These are phyloP conservation scores for Paecilomyces fulvus DNA, from an alignment of 2,329 filamentous ascomycete genomes.

Conservation along the genomic window DNA sequence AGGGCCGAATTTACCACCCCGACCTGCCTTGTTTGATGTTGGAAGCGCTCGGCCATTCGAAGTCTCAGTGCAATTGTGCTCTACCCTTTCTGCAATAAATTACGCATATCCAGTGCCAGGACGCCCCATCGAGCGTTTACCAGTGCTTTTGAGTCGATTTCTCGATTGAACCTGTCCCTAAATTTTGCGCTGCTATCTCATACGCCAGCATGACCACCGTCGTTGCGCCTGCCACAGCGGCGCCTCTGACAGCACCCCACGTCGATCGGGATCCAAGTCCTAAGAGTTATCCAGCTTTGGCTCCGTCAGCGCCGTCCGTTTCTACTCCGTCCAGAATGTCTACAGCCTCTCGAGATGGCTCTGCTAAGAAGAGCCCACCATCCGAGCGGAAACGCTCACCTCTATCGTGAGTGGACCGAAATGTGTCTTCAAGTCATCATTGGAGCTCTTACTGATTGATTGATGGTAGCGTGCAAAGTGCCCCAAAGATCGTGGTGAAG, in stretches of 20 bases:
- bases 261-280: conserved; percentile 37
- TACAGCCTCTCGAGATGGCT: conserved; percentile 25
- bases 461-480: conserved; percentile 25
- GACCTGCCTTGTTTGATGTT: neutral
- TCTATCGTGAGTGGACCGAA: conserved; percentile 40
- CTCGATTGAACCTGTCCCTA: neutral
- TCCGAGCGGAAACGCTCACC: conserved; percentile 30
- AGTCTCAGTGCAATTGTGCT: neutral
- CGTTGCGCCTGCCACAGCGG: conserved; percentile 37
- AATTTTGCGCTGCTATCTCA: neutral
- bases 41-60: neutral
- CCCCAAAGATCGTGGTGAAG: conserved; percentile 85
- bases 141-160: neutral
- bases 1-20: neutral
- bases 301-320: conserved; percentile 28
- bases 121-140: neutral
- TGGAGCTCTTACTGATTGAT: conserved; percentile 9
- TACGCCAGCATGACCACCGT: conserved; percentile 39
- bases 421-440: neutral
- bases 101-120: neutral
- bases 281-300: conserved; percentile 34
- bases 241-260: conserved; percentile 37
- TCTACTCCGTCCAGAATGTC: conserved; percentile 26
- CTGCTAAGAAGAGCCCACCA: conserved; percentile 22
- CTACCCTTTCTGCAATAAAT: neutral